Evolutionary conservation across 257 asterid species (phyloP).

Genomic region (Penstemon newberryi): DNA sequence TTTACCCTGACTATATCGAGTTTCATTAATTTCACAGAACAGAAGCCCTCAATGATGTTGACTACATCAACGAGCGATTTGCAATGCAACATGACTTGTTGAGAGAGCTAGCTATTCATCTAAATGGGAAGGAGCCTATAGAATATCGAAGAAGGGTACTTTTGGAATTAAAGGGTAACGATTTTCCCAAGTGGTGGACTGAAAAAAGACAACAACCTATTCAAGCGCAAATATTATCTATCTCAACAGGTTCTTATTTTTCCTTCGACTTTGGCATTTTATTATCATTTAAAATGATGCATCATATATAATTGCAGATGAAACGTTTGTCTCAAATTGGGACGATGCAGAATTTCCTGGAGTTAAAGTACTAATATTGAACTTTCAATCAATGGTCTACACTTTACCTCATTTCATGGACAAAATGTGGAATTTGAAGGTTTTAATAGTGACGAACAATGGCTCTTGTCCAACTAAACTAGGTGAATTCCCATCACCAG

Average conservation of each 20-base stretch:
- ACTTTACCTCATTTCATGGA: constrained; percentile 31
- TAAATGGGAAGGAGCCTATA: constrained; percentile 20
- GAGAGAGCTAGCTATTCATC: constrained; percentile 37
- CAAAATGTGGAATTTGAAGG: constrained; percentile 31
- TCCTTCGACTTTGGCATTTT: background rate
- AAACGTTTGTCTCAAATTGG: constrained; percentile 30
- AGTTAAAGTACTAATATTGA: constrained; percentile 35
- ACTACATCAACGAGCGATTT: constrained; percentile 32
- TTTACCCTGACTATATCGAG: background rate
- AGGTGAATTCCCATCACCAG: constrained; percentile 24
- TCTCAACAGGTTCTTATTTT: constrained; percentile 33
- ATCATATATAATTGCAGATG: constrained; percentile 27
- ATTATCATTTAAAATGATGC: background rate
- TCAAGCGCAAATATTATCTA: constrained; percentile 33
- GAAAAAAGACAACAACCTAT: constrained; percentile 23
- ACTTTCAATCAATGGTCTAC: constrained; percentile 29
- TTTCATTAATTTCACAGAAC: constrained; percentile 25
- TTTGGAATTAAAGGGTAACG: constrained; percentile 29
- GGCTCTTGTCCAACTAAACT: constrained; percentile 27
- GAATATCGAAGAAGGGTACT: constrained; percentile 33
- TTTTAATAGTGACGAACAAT: constrained; percentile 32
- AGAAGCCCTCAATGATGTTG: constrained; percentile 27
- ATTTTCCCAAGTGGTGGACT: constrained; percentile 32
- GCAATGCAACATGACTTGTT: constrained; percentile 41
- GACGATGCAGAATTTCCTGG: constrained; percentile 25